Evolutionary conservation across 768 basidiomycete genomes (phyloP), one percentile per base, ranked within the genome.

Genomic region (Tephrocybe sp.): DNA sequence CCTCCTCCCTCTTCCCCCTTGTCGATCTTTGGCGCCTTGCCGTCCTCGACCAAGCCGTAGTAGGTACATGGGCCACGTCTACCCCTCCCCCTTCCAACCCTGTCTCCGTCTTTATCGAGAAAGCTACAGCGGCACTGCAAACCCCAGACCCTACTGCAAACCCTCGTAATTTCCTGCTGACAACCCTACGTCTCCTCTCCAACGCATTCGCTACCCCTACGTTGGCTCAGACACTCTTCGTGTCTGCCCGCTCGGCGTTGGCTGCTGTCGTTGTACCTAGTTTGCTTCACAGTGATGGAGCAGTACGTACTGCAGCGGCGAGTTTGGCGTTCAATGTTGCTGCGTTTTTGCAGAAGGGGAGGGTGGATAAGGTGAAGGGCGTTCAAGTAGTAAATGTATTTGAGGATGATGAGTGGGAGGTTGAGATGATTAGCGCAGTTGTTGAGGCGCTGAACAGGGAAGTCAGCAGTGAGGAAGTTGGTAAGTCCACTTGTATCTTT

Each of bases 21-120:
- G 77, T 84, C 10, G 93, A 95, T 60, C 72, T 94, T 55, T 89
- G 91, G 86, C 76, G 91, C 1, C 73, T 94, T 9, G 86, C 84
- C 0, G 63, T 90, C 15, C 77, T 94, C 18, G 84, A 91, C 62
- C 70, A n/a, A n/a, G n/a, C 76, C 0, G 61, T 73, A 1, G 77
- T 83, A 15, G 75, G 78, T 0, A 61, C 65, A 0, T 88, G 80
- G 83, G 68, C 63, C n/a, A 22, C 38, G 30, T 67, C 77, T 5
- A 53, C 71, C 2, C 60, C 62, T 1, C 55, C 64, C 0, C 48
- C 67, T 7, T 60, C 65, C 4, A 73, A 79, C 34, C 77, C 78
- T 0, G 63, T 86, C 11, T 57, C 60, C 7, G 19, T 69, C 4
- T 68, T 87, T 45, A 58, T 87, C 24, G 64, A 69, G 21, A 77